phyloP scores from a whole-genome alignment of 2,329 filamentous ascomycete species.

The Samsoniella hepiali region DNA sequence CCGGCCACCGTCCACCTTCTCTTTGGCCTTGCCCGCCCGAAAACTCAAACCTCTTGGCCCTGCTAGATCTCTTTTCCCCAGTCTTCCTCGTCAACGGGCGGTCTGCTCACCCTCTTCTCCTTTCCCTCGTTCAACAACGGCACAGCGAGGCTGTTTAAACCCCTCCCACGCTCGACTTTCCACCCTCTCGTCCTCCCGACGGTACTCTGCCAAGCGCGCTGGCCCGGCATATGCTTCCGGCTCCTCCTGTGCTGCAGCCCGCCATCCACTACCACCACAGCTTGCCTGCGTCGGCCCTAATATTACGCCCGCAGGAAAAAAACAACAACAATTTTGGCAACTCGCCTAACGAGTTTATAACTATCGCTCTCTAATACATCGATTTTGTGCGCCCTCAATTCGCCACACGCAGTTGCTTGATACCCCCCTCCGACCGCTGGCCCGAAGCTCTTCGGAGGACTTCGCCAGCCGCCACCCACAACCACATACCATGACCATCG shows the following conservation, averaged over 20 bases:
- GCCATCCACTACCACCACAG: neutral
- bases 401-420: neutral
- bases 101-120: neutral
- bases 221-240: neutral
- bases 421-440: neutral
- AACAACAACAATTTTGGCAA: neutral
- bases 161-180: neutral
- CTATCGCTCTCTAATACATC: neutral
- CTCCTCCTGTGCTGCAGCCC: neutral
- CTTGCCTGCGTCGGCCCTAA: neutral
- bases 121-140: neutral
- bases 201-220: neutral
- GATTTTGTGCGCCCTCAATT: neutral
- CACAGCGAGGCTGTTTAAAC: neutral
- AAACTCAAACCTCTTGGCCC: neutral
- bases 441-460: slow-evolving; percentile 7
- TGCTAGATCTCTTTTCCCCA: neutral
- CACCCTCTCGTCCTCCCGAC: neutral
- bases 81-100: neutral
- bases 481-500: slow-evolving; percentile 43
- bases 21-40: neutral
- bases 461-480: neutral
- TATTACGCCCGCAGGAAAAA: neutral
- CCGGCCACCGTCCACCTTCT: neutral
- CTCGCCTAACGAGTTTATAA: neutral